Percentiles rank a stretch among this genome's conserved stretches.
Evolutionary conservation across 208 protist species (phyloP).

Genomic region (Trypanosomatidae sp.): DNA sequence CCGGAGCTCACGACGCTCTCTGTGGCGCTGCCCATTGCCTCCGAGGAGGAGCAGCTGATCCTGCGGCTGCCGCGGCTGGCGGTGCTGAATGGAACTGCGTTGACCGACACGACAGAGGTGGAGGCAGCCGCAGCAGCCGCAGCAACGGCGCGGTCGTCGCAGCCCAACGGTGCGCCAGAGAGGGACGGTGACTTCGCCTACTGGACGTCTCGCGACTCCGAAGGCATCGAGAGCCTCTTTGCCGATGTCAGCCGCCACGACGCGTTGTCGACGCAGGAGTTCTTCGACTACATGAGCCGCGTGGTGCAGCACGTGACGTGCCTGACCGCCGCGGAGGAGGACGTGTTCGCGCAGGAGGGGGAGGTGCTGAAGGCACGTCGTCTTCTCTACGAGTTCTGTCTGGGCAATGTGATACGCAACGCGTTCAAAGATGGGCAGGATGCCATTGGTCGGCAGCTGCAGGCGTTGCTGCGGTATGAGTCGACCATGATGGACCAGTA

Average conservation of each 20-base stretch:
- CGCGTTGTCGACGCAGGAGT: slow-evolving; percentile 41
- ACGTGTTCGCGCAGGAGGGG: slow-evolving; percentile 48
- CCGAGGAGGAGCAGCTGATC: slow-evolving; percentile 80
- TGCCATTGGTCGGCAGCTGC: slow-evolving; percentile 34
- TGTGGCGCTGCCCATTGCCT: slow-evolving; percentile 51
- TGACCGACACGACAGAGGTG: slow-evolving; percentile 16
- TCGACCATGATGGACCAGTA: slow-evolving; percentile 57
- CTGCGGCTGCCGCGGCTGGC: slow-evolving; percentile 37
- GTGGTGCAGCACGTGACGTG: slow-evolving; percentile 67
- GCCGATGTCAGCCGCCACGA: slow-evolving; percentile 30
- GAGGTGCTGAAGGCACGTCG: slow-evolving; percentile 79
- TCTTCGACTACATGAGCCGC: slow-evolving; percentile 60
- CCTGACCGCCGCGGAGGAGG: slow-evolving; percentile 51
- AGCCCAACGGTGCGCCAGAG: no score
- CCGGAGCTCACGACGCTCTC: slow-evolving; percentile 39
- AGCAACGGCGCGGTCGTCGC: not conserved
- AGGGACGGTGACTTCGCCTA: slow-evolving; percentile 13
- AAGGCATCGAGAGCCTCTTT: slow-evolving; percentile 42
- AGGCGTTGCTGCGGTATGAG: slow-evolving; percentile 39
- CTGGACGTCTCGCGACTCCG: slow-evolving; percentile 45
- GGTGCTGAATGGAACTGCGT: slow-evolving; percentile 13
- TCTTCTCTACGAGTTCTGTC: slow-evolving; percentile 78
- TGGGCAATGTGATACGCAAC: slow-evolving; percentile 42
- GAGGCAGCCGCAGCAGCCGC: not conserved
- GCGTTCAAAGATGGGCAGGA: slow-evolving; percentile 36